Evolutionary conservation across 73 alveolate genomes (phyloP).

Genomic region (Paramecium tetraurelia): DNA sequence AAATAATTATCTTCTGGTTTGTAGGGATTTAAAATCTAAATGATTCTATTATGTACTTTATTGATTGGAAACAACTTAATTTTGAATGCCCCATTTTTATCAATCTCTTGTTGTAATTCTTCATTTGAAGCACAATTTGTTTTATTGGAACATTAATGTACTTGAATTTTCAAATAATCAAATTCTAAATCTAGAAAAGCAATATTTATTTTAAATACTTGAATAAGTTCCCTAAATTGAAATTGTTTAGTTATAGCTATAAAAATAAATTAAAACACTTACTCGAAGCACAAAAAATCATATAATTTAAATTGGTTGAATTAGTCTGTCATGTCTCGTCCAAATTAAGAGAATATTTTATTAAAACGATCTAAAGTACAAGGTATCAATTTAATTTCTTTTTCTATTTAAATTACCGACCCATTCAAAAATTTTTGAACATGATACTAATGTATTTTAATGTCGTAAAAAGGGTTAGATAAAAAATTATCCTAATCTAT

Average conservation of each 20-base stretch:
- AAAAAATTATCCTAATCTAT: not conserved
- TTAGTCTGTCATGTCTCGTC: not conserved
- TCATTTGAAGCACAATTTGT: not conserved
- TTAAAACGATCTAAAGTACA: slow-evolving; percentile 29
- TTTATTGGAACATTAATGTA: not conserved
- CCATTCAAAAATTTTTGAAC: not conserved
- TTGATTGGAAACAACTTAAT: not conserved
- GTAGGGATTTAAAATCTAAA: not conserved
- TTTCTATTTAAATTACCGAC: not conserved
- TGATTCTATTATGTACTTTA: not conserved
- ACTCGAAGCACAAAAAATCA: slow-evolving; percentile 11
- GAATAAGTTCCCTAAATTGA: not conserved
- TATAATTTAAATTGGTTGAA: not conserved
- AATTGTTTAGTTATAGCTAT: not conserved
- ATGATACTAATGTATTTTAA: not conserved
- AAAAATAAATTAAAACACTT: not conserved
- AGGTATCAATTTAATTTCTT: not conserved
- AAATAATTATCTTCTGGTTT: slow-evolving; percentile 12
- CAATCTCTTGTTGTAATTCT: not conserved
- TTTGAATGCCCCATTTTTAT: not conserved
- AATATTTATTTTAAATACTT: not conserved
- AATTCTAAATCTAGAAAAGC: not conserved
- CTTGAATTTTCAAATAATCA: not conserved
- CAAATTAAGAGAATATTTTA: not conserved
- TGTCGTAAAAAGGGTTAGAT: not conserved